Conservation (phyloP, 139 green algal genomes). For the Astrephomene gubernaculifera region DNA sequence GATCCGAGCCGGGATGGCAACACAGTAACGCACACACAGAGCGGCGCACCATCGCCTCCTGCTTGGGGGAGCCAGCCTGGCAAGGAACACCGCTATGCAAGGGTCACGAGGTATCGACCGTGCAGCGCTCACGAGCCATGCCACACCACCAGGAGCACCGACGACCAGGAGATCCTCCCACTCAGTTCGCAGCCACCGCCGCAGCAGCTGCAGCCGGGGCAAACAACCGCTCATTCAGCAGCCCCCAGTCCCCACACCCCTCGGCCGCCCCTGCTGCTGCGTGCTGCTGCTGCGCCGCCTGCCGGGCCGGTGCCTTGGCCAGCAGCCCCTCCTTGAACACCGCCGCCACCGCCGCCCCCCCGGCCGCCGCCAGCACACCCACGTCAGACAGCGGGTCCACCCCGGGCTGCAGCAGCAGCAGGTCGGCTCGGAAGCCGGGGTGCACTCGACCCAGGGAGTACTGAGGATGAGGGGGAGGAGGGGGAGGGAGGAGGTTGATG, state of each 20-base stretch:
- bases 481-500: too few species aligned
- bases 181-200: not conserved
- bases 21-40: too few species aligned
- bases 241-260: not conserved
- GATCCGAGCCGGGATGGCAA: too few species aligned
- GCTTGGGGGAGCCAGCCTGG: too few species aligned
- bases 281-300: not conserved
- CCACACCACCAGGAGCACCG: too few species aligned
- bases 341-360: conserved; percentile 12
- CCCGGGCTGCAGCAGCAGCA: conserved; percentile 29
- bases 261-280: too few species aligned
- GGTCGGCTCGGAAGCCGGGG: conserved; percentile 11
- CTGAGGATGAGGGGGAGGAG: not conserved
- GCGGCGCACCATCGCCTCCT: too few species aligned
- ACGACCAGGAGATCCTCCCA: too few species aligned
- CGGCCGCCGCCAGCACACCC: conserved; percentile 1
- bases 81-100: not conserved
- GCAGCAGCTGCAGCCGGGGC: too few species aligned
- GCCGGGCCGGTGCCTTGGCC: conserved; percentile 4
- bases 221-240: not conserved
- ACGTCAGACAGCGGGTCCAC: conserved; percentile 12
- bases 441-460: not conserved
- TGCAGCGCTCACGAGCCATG: not conserved
- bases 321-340: conserved; percentile 31
- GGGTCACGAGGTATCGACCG: not conserved